Evolutionary conservation across 2,329 filamentous ascomycete genomes (phyloP).

Genomic region (Myriosclerotinia scirpicola): DNA sequence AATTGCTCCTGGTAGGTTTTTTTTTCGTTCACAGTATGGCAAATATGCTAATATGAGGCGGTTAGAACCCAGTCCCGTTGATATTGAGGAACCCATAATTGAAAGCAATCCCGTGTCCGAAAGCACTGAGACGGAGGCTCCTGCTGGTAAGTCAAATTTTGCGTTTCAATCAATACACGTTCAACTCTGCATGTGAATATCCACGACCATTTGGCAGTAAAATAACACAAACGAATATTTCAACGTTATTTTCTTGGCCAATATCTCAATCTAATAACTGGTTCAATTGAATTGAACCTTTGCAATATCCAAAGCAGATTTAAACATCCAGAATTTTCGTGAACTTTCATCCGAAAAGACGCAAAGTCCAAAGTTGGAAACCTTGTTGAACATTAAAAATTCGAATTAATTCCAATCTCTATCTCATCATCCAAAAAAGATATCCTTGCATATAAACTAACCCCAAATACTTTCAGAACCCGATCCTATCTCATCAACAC

Average conservation of each 20-base stretch:
- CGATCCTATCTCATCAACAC: not conserved
- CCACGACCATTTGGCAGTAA: constrained; percentile 11
- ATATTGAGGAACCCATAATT: not conserved
- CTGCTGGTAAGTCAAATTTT: constrained; percentile 16
- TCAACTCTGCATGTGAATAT: constrained; percentile 3
- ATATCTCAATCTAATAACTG: not conserved
- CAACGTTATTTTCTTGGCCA: not conserved
- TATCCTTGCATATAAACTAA: not conserved
- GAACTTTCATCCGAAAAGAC: constrained; percentile 1
- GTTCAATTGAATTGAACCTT: not conserved
- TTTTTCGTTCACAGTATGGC: not conserved
- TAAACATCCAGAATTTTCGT: not conserved
- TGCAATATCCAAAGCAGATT: not conserved
- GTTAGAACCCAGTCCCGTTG: constrained; percentile 13
- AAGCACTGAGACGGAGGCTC: not conserved
- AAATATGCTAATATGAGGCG: constrained; percentile 8
- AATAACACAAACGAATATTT: not conserved
- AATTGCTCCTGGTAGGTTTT: not conserved
- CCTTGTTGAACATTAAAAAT: not conserved
- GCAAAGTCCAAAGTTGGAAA: not conserved
- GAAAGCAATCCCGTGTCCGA: not conserved
- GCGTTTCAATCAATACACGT: not conserved
- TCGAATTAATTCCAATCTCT: not conserved
- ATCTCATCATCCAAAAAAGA: not conserved
- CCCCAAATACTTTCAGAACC: not conserved